phyloP scores from a whole-genome alignment of 306 rosid species.

The Echinosophora koreensis region DNA sequence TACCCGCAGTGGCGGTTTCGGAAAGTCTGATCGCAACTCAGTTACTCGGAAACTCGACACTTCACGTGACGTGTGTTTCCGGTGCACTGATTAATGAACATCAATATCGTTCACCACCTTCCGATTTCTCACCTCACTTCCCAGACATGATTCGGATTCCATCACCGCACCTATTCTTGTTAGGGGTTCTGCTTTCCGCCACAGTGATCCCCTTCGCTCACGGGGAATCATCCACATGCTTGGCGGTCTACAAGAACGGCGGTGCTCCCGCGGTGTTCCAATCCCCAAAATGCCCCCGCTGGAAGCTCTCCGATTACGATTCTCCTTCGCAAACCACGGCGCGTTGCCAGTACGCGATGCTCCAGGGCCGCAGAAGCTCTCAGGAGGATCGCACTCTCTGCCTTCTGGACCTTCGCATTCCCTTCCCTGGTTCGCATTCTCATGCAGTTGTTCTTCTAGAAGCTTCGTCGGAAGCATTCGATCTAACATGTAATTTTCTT shows the following conservation, averaged over 20 bases:
- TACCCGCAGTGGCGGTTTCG: neutral
- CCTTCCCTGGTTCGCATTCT: conserved; percentile 67
- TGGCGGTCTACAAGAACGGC: conserved; percentile 80
- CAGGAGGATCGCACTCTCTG: conserved; percentile 93
- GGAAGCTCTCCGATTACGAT: conserved; percentile 72
- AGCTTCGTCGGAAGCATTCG: conserved; percentile 6
- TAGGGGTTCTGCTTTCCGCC: conserved; percentile 58
- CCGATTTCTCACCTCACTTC: conserved; percentile 14
- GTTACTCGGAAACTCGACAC: neutral
- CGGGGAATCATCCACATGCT: conserved; percentile 83
- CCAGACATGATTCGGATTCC: conserved; percentile 41
- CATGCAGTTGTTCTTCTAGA: conserved; percentile 14
- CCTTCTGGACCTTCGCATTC: conserved; percentile 79
- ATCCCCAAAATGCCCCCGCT: conserved; percentile 93
- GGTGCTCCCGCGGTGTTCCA: conserved; percentile 94
- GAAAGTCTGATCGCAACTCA: neutral
- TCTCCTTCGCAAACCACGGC: conserved; percentile 54
- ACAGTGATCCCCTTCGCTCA: conserved; percentile 28
- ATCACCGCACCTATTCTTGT: neutral
- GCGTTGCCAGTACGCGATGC: conserved; percentile 74
- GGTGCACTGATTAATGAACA: neutral
- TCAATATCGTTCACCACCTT: neutral
- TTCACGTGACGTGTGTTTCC: neutral
- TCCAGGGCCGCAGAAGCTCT: conserved; percentile 74
- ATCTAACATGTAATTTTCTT: conserved; percentile 21